Evolutionary conservation across 768 basidiomycete species (phyloP).

Genomic region (Mycena polygramma): DNA sequence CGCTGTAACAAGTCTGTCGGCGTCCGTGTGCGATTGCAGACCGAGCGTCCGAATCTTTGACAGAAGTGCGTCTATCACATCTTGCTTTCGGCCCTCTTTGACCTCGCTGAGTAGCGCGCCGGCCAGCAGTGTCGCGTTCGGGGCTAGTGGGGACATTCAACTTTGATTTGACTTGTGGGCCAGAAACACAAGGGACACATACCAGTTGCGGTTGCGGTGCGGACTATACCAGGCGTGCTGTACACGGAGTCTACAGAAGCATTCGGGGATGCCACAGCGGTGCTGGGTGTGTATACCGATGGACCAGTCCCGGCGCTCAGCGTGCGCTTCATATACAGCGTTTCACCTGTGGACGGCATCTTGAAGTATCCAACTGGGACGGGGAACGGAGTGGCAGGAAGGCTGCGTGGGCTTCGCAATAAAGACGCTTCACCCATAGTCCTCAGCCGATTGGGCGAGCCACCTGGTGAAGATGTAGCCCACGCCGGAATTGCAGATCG

Average conservation of each 20-base stretch:
- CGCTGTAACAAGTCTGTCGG: slow-evolving; percentile 44
- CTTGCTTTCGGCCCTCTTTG: slow-evolving; percentile 38
- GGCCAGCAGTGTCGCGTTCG: slow-evolving; percentile 40
- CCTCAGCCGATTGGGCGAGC: neutral
- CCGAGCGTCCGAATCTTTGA: slow-evolving; percentile 39
- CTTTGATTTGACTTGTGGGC: too few relatives aligned
- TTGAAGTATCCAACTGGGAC: slow-evolving; percentile 12
- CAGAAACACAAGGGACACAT: too few relatives aligned
- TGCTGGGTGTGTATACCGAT: slow-evolving; percentile 14
- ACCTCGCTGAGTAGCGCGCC: slow-evolving; percentile 43
- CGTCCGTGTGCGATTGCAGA: slow-evolving; percentile 39
- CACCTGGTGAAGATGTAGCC: neutral
- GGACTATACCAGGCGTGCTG: slow-evolving; percentile 19
- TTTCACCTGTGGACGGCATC: neutral
- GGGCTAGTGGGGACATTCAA: neutral
- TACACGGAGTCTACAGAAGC: slow-evolving; percentile 21
- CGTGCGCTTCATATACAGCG: neutral
- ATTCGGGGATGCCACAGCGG: neutral
- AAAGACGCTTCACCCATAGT: slow-evolving; percentile 25
- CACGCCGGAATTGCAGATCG: slow-evolving; percentile 24
- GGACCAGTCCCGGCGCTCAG: neutral
- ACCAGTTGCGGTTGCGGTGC: slow-evolving; percentile 13
- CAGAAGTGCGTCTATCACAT: slow-evolving; percentile 41
- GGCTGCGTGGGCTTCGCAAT: neutral
- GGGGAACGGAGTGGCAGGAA: slow-evolving; percentile 10